These are phyloP conservation scores for Komagataella mondaviorum DNA, from an alignment of 805 yeast genomes.

Conservation along the genomic window DNA sequence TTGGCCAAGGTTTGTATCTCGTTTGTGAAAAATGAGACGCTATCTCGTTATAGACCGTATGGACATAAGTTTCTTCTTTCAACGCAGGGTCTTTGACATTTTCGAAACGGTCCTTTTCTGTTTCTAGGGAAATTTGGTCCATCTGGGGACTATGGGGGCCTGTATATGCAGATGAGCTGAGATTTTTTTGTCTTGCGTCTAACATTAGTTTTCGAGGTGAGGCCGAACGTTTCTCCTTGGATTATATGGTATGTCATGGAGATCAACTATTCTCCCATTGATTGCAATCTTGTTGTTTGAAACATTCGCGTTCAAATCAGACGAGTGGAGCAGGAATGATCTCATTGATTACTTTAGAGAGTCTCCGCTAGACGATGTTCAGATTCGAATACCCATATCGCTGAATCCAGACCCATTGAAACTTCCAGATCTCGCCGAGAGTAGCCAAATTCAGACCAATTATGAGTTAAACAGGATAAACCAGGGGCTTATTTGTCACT, in stretches of 20 bases:
- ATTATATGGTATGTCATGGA: background rate
- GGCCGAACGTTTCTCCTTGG: background rate
- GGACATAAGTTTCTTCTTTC: slow-evolving; percentile 73
- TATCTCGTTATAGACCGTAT: slow-evolving; percentile 84
- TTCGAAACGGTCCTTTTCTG: slow-evolving; percentile 16
- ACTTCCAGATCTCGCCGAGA: slow-evolving; percentile 24
- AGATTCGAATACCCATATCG: slow-evolving; percentile 23
- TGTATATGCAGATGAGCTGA: slow-evolving; percentile 14
- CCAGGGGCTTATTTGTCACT: background rate
- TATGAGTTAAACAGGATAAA: slow-evolving; percentile 13
- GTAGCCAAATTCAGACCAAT: slow-evolving; percentile 30
- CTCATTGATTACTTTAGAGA: slow-evolving; percentile 4
- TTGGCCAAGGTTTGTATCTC: slow-evolving; percentile 95
- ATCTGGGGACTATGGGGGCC: slow-evolving; percentile 4
- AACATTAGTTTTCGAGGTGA: background rate
- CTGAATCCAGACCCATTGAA: slow-evolving; percentile 26
- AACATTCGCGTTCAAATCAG: background rate
- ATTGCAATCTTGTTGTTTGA: background rate
- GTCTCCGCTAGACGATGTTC: slow-evolving; percentile 21
- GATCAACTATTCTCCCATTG: background rate
- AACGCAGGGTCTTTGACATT: slow-evolving; percentile 26
- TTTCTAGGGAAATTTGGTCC: slow-evolving; percentile 4
- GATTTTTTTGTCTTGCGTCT: no score
- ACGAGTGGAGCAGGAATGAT: background rate
- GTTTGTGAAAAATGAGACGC: slow-evolving; percentile 92